A percentile compares a stretch with the other conserved stretches of the same genome.
These are phyloP conservation scores for Diutina neorugosa DNA, from an alignment of 1,139 yeast species.

Conservation along the genomic window DNA sequence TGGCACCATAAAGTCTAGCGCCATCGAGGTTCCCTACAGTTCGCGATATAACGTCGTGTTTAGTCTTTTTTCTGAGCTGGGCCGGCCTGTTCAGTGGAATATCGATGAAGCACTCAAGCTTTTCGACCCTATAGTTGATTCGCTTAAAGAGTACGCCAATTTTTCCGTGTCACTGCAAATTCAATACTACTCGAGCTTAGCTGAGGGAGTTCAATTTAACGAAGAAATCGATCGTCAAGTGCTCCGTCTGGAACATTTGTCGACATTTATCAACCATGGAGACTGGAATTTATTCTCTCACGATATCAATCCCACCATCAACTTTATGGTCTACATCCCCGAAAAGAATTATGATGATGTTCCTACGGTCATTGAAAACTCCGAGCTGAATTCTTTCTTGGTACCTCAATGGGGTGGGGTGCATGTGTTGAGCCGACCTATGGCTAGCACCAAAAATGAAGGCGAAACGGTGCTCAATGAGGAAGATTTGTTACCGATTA, in stretches of 20 bases:
- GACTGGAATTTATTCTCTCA: constrained; percentile 62
- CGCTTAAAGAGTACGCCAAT: constrained; percentile 37
- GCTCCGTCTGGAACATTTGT: constrained; percentile 33
- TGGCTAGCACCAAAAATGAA: constrained; percentile 13
- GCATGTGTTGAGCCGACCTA: constrained; percentile 33
- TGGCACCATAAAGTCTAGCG: neutral
- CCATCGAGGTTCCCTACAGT: constrained; percentile 40
- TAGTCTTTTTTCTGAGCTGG: constrained; percentile 37
- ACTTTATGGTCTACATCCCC: constrained; percentile 60
- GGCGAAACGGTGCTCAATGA: constrained; percentile 18
- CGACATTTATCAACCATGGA: constrained; percentile 65
- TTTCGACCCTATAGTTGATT: neutral
- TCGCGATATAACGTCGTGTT: constrained; percentile 58
- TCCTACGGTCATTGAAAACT: constrained; percentile 33
- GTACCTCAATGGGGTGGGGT: constrained; percentile 91
- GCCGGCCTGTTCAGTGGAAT: constrained; percentile 40
- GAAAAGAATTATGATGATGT: constrained; percentile 23
- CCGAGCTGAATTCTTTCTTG: constrained; percentile 54
- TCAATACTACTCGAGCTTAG: constrained; percentile 48
- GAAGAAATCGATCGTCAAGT: constrained; percentile 16
- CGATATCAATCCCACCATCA: constrained; percentile 51
- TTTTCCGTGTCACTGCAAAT: constrained; percentile 73
- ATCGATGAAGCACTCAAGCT: constrained; percentile 22
- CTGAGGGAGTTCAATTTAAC: constrained; percentile 15
- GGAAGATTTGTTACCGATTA: constrained; percentile 39